These are phyloP conservation scores for Fusarium bactridioides DNA, from an alignment of 2,329 filamentous ascomycete species.

Conservation along the genomic window DNA sequence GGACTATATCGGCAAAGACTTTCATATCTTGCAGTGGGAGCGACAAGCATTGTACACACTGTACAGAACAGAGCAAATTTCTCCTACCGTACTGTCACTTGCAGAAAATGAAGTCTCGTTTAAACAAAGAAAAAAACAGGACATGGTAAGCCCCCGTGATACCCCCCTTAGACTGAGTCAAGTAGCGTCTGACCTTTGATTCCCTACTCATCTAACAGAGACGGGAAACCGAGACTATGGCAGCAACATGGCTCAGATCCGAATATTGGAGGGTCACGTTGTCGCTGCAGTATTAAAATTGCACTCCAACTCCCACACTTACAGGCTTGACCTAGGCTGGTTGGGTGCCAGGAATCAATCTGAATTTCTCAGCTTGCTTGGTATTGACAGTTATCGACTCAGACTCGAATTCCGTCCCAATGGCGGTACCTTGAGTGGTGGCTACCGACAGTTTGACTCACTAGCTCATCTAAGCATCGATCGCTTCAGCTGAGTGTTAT, in stretches of 20 bases:
- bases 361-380: conserved; percentile 1
- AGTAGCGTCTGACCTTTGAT: conserved; percentile 36
- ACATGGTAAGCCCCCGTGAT: conserved; percentile 20
- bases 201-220: conserved; percentile 35
- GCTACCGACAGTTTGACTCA: conserved; percentile 21
- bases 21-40: background rate
- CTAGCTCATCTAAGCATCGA: background rate
- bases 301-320: conserved; percentile 17
- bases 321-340: background rate
- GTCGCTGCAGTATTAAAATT: conserved; percentile 36
- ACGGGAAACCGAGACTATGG: conserved; percentile 29
- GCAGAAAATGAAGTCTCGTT: conserved; percentile 4
- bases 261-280: conserved; percentile 35
- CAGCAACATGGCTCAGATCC: conserved; percentile 27
- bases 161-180: conserved; percentile 30
- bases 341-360: background rate
- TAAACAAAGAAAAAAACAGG: conserved; percentile 7
- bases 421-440: conserved; percentile 25
- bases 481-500: conserved; percentile 2
- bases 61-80: background rate
- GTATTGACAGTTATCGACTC: background rate
- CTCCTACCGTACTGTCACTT: background rate
- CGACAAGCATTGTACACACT: background rate
- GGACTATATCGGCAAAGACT: background rate
- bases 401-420: conserved; percentile 5